phyloP scores from a whole-genome alignment of 371 early-diverging fungal species.

The Dichotomocladium elegans region DNA sequence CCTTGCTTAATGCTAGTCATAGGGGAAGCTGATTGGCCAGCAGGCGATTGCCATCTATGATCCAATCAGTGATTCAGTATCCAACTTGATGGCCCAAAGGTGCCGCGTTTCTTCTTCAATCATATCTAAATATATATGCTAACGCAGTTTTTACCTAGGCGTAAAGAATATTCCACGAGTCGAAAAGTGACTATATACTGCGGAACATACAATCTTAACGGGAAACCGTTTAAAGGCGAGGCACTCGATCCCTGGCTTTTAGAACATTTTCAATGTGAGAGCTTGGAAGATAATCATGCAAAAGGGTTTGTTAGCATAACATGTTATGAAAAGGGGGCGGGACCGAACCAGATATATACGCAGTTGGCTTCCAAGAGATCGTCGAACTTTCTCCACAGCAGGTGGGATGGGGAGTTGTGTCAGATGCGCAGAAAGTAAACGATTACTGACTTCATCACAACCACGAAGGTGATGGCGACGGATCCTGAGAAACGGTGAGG shows the following conservation, averaged over 20 bases:
- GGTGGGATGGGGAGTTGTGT: constrained; percentile 18
- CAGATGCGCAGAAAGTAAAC: too few relatives aligned
- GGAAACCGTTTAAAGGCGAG: constrained; percentile 66
- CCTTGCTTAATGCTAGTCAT: not conserved
- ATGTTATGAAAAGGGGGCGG: not conserved
- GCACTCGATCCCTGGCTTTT: constrained; percentile 65
- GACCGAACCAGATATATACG: constrained; percentile 75
- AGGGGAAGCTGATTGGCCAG: constrained; percentile 62
- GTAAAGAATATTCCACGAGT: constrained; percentile 52
- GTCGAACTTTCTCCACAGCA: constrained; percentile 88
- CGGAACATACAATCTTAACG: constrained; percentile 93
- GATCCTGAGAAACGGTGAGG: constrained; percentile 61
- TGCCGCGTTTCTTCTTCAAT: constrained; percentile 3
- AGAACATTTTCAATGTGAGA: constrained; percentile 44
- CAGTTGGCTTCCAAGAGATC: constrained; percentile 92
- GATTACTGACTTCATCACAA: too few relatives aligned
- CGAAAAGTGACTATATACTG: constrained; percentile 61
- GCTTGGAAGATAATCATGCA: too few relatives aligned
- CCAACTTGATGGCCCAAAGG: constrained; percentile 47
- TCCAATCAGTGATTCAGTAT: constrained; percentile 59
- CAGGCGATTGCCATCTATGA: constrained; percentile 52
- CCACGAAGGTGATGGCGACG: constrained; percentile 72
- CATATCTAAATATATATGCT: constrained; percentile 1
- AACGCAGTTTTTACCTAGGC: constrained; percentile 10
- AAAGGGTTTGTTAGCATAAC: too few relatives aligned